A percentile compares a stretch with the other conserved stretches of the same genome.
Conservation (phyloP, 2,329 filamentous ascomycete species). For the Fonsecaea multimorphosa region DNA sequence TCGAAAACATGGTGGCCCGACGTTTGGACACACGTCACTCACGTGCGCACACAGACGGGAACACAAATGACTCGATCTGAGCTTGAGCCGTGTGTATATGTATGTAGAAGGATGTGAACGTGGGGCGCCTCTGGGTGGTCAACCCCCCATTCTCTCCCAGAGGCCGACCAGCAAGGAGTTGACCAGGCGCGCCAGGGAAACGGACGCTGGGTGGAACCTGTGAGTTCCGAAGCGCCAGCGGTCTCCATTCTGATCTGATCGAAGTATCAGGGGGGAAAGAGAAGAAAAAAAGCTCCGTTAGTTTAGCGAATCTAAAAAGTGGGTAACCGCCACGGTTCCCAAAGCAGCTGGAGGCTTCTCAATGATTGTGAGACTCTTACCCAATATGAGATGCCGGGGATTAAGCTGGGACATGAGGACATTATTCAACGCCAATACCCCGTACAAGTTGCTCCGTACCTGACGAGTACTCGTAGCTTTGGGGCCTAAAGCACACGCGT, state of each 20-base stretch:
- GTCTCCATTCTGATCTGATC: neutral
- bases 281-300: neutral
- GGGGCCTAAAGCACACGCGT: neutral
- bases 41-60: constrained; percentile 1
- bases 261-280: neutral
- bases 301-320: neutral
- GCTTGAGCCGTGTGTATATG: constrained; percentile 3
- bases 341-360: neutral
- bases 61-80: neutral
- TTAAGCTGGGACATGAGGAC: neutral
- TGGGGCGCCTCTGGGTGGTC: neutral
- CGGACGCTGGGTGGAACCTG: neutral
- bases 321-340: neutral
- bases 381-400: neutral
- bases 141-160: neutral
- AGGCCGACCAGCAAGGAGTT: neutral
- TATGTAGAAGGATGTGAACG: neutral
- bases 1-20: neutral
- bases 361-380: neutral
- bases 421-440: neutral
- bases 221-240: constrained; percentile 2
- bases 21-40: constrained; percentile 4
- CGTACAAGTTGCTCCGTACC: neutral
- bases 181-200: neutral
- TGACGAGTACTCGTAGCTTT: neutral